phyloP scores from a whole-genome alignment of 2,329 filamentous ascomycete species.

The Fusarium sp. region DNA sequence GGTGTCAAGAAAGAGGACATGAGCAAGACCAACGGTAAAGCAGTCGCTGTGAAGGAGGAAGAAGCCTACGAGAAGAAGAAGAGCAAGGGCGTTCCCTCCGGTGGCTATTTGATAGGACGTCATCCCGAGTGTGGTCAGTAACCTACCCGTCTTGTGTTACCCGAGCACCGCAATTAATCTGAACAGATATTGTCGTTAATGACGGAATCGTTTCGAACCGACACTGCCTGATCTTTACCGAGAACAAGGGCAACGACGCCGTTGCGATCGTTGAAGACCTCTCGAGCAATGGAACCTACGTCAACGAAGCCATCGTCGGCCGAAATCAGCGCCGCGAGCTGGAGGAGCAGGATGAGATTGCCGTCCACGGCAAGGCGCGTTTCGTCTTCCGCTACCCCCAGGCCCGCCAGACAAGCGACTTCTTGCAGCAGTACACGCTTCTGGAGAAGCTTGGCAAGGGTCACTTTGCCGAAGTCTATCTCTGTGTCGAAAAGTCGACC shows the following conservation, averaged over 20 bases:
- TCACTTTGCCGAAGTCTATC: slow-evolving; percentile 93
- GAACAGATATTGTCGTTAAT: slow-evolving; percentile 75
- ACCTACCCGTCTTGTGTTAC: neutral
- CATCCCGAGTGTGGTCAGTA: slow-evolving; percentile 91
- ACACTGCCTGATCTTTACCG: slow-evolving; percentile 76
- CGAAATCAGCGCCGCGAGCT: slow-evolving; percentile 92
- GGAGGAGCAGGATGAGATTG: slow-evolving; percentile 90
- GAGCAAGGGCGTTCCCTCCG: slow-evolving; percentile 71
- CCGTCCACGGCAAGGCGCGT: slow-evolving; percentile 83
- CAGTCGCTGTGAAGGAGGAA: slow-evolving; percentile 65
- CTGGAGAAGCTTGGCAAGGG: slow-evolving; percentile 91
- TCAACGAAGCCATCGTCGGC: slow-evolving; percentile 91
- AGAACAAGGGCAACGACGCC: slow-evolving; percentile 68
- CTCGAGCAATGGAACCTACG: slow-evolving; percentile 95
- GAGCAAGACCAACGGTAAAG: slow-evolving; percentile 56
- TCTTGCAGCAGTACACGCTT: slow-evolving; percentile 87
- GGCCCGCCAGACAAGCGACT: slow-evolving; percentile 78
- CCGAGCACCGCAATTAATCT: slow-evolving; percentile 12
- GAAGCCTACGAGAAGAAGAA: slow-evolving; percentile 73
- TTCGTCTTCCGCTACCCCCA: slow-evolving; percentile 94
- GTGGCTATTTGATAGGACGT: slow-evolving; percentile 90
- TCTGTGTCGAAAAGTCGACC: slow-evolving; percentile 87
- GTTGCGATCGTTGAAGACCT: slow-evolving; percentile 89
- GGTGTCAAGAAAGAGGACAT: slow-evolving; percentile 53
- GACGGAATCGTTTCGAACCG: slow-evolving; percentile 89